Evolutionary conservation across 1,284 basidiomycete species (phyloP).

Genomic region (Trichosporon sp.): DNA sequence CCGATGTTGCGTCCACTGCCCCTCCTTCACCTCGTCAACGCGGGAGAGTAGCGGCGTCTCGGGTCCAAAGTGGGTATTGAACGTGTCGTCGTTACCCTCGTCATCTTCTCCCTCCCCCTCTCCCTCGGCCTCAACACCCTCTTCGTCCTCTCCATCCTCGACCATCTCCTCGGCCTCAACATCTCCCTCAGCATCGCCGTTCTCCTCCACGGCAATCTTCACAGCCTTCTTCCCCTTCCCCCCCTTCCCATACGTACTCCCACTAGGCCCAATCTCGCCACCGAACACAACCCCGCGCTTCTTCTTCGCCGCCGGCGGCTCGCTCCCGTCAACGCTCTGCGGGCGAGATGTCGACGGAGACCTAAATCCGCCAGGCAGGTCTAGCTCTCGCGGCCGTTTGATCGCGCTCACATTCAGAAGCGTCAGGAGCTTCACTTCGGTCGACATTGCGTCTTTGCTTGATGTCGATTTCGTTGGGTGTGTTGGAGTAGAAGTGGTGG

Average conservation of each 20-base stretch:
- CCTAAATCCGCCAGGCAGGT: constrained; percentile 47
- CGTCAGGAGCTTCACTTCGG: constrained; percentile 70
- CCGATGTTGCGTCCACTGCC: constrained; percentile 32
- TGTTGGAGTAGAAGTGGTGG: neutral
- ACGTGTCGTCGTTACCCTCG: constrained; percentile 33
- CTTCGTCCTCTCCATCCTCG: constrained; percentile 24
- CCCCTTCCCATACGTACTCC: constrained; percentile 34
- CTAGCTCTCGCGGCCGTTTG: constrained; percentile 52
- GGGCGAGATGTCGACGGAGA: constrained; percentile 10
- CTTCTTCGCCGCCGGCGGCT: constrained; percentile 21
- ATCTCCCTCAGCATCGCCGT: constrained; percentile 14
- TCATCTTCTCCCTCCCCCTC: constrained; percentile 7
- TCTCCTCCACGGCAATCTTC: constrained; percentile 17
- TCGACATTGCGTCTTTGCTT: constrained; percentile 39
- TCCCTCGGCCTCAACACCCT: neutral
- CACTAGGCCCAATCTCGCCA: constrained; percentile 45
- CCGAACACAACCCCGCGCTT: constrained; percentile 42
- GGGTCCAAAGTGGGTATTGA: constrained; percentile 45
- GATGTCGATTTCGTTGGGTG: neutral
- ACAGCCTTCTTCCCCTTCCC: constrained; percentile 18
- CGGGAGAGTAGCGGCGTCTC: constrained; percentile 30
- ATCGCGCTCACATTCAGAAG: constrained; percentile 86
- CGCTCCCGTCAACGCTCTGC: constrained; percentile 1
- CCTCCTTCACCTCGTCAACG: constrained; percentile 24
- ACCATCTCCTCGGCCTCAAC: constrained; percentile 16